A percentile compares a stretch with the other conserved stretches of the same genome.
Evolutionary conservation across 495 filamentous ascomycete genomes (phyloP).

Genomic region (Penicillium malachiteum): DNA sequence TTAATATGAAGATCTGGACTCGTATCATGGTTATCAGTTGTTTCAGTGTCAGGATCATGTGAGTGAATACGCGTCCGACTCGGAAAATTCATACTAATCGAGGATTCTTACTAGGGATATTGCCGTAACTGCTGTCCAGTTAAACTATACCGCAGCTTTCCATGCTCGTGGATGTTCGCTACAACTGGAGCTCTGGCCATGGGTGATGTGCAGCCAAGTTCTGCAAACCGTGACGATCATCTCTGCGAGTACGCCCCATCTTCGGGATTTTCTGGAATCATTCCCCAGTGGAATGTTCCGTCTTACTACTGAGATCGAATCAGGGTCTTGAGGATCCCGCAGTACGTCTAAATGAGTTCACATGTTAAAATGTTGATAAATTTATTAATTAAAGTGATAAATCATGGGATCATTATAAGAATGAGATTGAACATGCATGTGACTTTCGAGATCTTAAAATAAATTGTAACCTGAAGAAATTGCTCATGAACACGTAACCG

Average conservation of each 20-base stretch:
- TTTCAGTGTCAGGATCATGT: background rate
- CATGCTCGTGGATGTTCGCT: background rate
- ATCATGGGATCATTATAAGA: background rate
- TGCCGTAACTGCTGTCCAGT: background rate
- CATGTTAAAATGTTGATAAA: no score
- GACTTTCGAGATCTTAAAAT: background rate
- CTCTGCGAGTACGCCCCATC: background rate
- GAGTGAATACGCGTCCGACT: background rate
- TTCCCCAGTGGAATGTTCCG: slow-evolving; percentile 1
- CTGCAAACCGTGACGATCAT: slow-evolving; percentile 1
- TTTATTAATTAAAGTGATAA: background rate
- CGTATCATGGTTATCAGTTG: background rate
- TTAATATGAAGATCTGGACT: background rate
- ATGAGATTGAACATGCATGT: background rate
- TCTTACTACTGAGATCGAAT: background rate
- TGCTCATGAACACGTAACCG: no score
- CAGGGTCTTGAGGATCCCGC: background rate
- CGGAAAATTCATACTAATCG: no score
- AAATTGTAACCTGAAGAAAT: background rate
- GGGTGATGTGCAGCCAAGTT: slow-evolving; percentile 2
- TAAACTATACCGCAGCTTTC: background rate
- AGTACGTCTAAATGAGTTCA: background rate
- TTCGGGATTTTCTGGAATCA: background rate
- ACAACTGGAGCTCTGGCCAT: background rate
- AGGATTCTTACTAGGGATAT: background rate